Conservation (phyloP, 192 early-diverging fungal genomes). For the Linnemannia exigua region DNA sequence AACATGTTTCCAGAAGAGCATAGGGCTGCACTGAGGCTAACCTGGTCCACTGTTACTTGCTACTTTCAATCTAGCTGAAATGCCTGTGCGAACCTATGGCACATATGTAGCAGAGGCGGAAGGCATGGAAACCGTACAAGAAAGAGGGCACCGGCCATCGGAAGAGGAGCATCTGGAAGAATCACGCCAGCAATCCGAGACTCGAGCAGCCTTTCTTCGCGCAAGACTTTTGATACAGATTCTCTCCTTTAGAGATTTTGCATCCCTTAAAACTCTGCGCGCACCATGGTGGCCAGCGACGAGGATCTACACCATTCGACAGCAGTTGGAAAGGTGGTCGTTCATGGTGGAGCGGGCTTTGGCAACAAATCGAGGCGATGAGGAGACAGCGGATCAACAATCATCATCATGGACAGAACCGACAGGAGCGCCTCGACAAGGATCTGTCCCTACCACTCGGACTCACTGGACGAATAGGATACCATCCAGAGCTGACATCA, state of each 20-base stretch:
- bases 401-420: neutral
- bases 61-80: neutral
- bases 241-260: constrained; percentile 14
- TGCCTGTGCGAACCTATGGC: neutral
- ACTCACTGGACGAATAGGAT: neutral
- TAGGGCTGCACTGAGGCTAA: neutral
- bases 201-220: constrained; percentile 20
- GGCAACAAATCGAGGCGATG: neutral
- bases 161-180: constrained; percentile 18
- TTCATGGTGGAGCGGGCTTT: constrained; percentile 28
- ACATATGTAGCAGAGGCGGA: neutral
- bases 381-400: neutral
- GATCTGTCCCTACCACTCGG: neutral
- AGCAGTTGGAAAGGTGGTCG: constrained; percentile 38
- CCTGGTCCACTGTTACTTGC: neutral
- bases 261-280: constrained; percentile 20
- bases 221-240: constrained; percentile 26
- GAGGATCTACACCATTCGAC: constrained; percentile 33
- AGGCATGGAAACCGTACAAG: neutral
- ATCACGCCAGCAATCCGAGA: constrained; percentile 19
- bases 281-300: constrained; percentile 46
- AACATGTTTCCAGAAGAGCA: neutral
- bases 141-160: neutral
- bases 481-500: neutral
- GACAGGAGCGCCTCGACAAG: neutral